phyloP scores from a whole-genome alignment of 2,329 filamentous ascomycete genomes.

The Alternaria burnsii region DNA sequence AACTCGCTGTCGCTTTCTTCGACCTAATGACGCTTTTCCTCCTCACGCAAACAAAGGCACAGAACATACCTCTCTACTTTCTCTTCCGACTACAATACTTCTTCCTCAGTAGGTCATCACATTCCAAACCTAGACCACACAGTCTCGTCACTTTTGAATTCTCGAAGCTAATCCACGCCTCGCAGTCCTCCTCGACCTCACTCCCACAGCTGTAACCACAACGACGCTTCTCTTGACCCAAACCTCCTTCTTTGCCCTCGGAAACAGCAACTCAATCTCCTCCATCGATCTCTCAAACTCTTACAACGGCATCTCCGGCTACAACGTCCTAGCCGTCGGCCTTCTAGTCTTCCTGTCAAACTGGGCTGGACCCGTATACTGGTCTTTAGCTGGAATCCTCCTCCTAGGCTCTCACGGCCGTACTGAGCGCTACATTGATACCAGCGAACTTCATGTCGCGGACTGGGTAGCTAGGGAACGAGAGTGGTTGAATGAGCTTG shows the following conservation, averaged over 20 bases:
- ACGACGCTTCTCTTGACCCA: constrained; percentile 81
- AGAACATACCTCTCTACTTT: constrained; percentile 86
- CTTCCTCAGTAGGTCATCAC: constrained; percentile 52
- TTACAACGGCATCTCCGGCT: constrained; percentile 88
- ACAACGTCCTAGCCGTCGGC: constrained; percentile 83
- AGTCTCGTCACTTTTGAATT: not conserved
- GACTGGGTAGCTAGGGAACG: constrained; percentile 46
- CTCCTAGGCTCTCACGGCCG: constrained; percentile 50
- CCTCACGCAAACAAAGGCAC: constrained; percentile 83
- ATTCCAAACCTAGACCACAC: not conserved
- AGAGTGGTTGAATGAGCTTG: constrained; percentile 33
- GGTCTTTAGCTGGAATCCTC: constrained; percentile 72
- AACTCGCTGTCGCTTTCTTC: constrained; percentile 59
- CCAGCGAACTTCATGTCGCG: constrained; percentile 26
- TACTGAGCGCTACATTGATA: constrained; percentile 27
- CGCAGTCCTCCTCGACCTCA: constrained; percentile 56
- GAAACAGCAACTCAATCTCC: constrained; percentile 92
- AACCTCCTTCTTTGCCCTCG: constrained; percentile 86
- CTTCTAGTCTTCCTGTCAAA: constrained; percentile 86
- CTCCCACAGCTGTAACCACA: constrained; percentile 66
- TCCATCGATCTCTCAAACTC: constrained; percentile 94
- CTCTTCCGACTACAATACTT: constrained; percentile 72
- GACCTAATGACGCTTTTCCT: constrained; percentile 79
- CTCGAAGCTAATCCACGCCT: constrained; percentile 1
- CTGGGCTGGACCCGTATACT: constrained; percentile 92